phyloP scores from a whole-genome alignment of 345 rosid species.

The Populus davidiana region DNA sequence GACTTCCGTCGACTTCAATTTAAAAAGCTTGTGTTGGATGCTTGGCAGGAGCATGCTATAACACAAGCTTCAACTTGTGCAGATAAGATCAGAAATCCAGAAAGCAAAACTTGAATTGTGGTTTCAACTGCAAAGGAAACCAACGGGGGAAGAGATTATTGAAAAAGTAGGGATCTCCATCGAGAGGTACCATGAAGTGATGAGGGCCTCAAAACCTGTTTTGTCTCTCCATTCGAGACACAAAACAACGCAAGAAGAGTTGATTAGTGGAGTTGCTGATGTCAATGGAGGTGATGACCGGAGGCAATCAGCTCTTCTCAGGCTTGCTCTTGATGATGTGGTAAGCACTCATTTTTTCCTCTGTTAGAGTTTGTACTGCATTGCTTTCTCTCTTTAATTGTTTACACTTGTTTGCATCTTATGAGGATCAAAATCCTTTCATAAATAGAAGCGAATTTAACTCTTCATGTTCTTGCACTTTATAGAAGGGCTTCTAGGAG shows the following conservation, averaged over 20 bases:
- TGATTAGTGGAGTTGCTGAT: constrained; percentile 68
- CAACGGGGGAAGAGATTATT: constrained; percentile 69
- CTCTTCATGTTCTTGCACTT: background rate
- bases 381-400: background rate
- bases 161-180: constrained; percentile 63
- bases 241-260: constrained; percentile 75
- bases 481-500: background rate
- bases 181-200: constrained; percentile 80
- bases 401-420: background rate
- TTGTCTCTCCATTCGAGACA: constrained; percentile 74
- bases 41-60: background rate
- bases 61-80: constrained; percentile 18
- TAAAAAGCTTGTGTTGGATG: background rate
- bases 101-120: constrained; percentile 61
- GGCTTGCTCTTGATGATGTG: constrained; percentile 98
- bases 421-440: background rate
- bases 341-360: constrained; percentile 32
- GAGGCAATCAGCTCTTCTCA: constrained; percentile 77
- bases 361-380: background rate
- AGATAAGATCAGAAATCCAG: constrained; percentile 81
- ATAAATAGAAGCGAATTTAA: background rate
- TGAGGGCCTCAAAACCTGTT: constrained; percentile 68
- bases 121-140: constrained; percentile 60
- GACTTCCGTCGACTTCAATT: background rate
- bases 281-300: constrained; percentile 58